phyloP scores from a whole-genome alignment of 2,329 filamentous ascomycete genomes.

The Cytospora piceicola region DNA sequence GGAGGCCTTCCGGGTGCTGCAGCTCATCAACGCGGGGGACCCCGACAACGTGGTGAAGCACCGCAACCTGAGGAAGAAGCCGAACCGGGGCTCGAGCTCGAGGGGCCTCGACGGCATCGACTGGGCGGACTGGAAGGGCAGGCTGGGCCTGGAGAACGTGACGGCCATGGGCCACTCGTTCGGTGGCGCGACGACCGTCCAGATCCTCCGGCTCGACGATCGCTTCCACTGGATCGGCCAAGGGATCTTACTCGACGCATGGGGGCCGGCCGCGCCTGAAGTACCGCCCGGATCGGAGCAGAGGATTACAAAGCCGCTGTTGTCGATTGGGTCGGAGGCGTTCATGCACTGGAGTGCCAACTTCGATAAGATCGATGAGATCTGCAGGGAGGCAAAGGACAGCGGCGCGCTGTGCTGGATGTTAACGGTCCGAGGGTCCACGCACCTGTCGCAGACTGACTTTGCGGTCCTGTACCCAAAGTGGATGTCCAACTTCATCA shows the following conservation, averaged over 20 bases:
- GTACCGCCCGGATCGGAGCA: conserved; percentile 46
- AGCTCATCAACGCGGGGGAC: conserved; percentile 57
- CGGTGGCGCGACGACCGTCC: conserved; percentile 66
- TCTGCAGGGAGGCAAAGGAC: conserved; percentile 59
- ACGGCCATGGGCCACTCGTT: conserved; percentile 70
- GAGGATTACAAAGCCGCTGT: conserved; percentile 55
- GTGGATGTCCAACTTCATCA: conserved; percentile 61
- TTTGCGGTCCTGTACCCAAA: conserved; percentile 67
- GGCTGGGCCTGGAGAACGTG: conserved; percentile 59
- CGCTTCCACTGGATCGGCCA: conserved; percentile 62
- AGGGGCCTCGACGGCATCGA: conserved; percentile 58
- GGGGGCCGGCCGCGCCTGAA: conserved; percentile 57
- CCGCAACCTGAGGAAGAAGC: conserved; percentile 59
- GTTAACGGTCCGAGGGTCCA: conserved; percentile 60
- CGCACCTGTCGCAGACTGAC: conserved; percentile 69
- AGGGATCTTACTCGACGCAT: conserved; percentile 69
- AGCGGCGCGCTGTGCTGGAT: conserved; percentile 53
- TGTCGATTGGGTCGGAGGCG: conserved; percentile 68
- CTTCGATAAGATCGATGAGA: conserved; percentile 58
- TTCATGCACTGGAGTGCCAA: conserved; percentile 73
- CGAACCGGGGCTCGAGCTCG: conserved; percentile 62
- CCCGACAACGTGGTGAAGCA: conserved; percentile 52
- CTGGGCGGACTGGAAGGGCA: conserved; percentile 60
- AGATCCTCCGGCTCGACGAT: conserved; percentile 59
- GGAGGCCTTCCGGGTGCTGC: conserved; percentile 62